A percentile compares a stretch with the other conserved stretches of the same genome.
phyloP scores from a whole-genome alignment of 768 basidiomycete genomes.

The Phlegmacium glaucopus region DNA sequence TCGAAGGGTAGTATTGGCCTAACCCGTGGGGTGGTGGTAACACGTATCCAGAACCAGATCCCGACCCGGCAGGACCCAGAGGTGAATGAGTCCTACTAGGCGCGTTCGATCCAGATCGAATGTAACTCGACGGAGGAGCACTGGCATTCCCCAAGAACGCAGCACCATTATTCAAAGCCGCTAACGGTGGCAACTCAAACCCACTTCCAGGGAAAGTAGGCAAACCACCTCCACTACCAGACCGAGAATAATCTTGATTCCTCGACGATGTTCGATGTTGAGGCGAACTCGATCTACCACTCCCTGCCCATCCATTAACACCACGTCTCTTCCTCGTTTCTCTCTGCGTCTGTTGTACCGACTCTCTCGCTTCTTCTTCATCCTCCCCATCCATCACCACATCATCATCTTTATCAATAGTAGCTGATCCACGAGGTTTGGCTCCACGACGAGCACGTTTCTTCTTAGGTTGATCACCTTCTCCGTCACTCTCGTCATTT shows the following conservation, averaged over 20 bases:
- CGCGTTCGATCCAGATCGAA: slow-evolving; percentile 60
- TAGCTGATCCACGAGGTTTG: slow-evolving; percentile 11
- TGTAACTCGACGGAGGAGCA: slow-evolving; percentile 48
- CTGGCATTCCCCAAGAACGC: slow-evolving; percentile 33
- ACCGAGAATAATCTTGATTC: slow-evolving; percentile 11
- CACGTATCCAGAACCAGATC: slow-evolving; percentile 34
- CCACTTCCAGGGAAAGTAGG: slow-evolving; percentile 29
- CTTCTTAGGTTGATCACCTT: slow-evolving; percentile 51
- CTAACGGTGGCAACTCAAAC: slow-evolving; percentile 63
- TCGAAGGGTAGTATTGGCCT: slow-evolving; percentile 17
- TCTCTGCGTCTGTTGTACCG: slow-evolving; percentile 9
- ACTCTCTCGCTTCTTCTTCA: slow-evolving; percentile 18
- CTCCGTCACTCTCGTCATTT: slow-evolving; percentile 42
- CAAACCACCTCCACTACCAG: slow-evolving; percentile 5
- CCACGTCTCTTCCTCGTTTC: slow-evolving; percentile 20
- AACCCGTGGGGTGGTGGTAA: slow-evolving; percentile 35
- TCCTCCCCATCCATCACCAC: slow-evolving; percentile 47
- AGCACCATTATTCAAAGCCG: slow-evolving; percentile 33
- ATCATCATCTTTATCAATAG: slow-evolving; percentile 38
- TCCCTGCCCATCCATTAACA: slow-evolving; percentile 29
- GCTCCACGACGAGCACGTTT: slow-evolving; percentile 48
- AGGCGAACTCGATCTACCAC: slow-evolving; percentile 34
- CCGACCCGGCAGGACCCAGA: slow-evolving; percentile 41
- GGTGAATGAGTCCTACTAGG: slow-evolving; percentile 77
- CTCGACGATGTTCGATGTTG: slow-evolving; percentile 21